Base-by-base conservation (phyloP, 495 filamentous ascomycete genomes). In the Daldinia bambusicola region DNA sequence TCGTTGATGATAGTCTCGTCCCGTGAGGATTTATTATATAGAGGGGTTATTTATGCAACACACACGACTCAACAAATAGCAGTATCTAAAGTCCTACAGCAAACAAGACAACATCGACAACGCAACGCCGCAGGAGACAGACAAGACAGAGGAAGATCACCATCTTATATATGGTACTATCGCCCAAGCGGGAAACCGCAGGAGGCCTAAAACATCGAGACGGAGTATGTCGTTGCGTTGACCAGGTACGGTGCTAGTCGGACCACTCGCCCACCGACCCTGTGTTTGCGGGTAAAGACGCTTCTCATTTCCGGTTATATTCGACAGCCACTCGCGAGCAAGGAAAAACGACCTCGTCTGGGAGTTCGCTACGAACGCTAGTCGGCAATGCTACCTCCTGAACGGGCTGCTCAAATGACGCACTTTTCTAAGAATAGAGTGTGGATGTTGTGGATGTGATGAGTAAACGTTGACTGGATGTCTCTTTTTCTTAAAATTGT, bases 171-270 rank as follows among this genome's bases (percentile, higher is more conserved):
- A 22, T 26, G 3, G 26, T 26, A 43, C 6, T 14, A 34, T 37
- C 37, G 53, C 48, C 48, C 32, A 48, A 34, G 56, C 45, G 32
- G 10, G 34, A 57, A n/a, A 26, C 55, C 45, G 45, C 26, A 26
- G 3, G 38, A 67, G 37, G 37, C 70, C 61, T 56, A 65, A 68
- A 65, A 65, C 65, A 65, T 61, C 61, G 65, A 68, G 70, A 69
- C 70, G 70, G 70, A 72, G 40, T 66, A 59, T 68, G 70, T 68
- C 56, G 60, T 68, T 72, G 70, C 70, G 70, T 55, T 62, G 68
- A 13, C 65, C 61, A 26, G 56, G 64, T 61, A 56, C 22, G 70
- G 65, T 34, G 64, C 57, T 26, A 26, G 26, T 26, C 26, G 26
- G 26, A 1, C 26, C 26, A 26, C 26, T 26, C 26, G 37, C 43